Base-by-base conservation (phyloP, 1,284 basidiomycete species). In the Lentinula novae-zelandiae region DNA sequence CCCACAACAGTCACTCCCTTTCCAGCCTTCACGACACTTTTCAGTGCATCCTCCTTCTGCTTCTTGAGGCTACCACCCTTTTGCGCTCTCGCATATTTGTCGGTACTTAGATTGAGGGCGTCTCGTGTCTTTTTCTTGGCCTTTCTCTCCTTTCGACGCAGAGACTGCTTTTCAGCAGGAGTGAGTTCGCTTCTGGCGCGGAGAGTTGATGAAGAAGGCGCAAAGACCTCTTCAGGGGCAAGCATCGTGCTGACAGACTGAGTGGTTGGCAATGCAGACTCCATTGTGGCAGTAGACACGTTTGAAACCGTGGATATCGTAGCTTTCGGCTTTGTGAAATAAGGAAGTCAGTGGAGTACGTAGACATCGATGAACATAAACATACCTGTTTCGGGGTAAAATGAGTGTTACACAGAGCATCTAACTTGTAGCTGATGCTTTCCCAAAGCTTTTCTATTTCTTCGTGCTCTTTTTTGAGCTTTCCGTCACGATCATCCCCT, bases 401-500 rank as follows among this genome's bases (percentile, higher is more conserved):
- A 75, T 98, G 94, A 2, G 96, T 89, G 71, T 97, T 98, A 71
- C 90, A 93, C 48, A 99, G 78, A 6, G 96, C 95, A 75, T 99
- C 96, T 34, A 99, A 81, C 73, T 97, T 98, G 63, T 84, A 81
- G 65, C 89, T 94, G 46, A 99, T 89, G 50, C 84, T 83, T 62
- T 95, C 92, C 90, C 96, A 98, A 9, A 91, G 68, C 53, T 79
- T 77, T 62, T 90, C 87, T 57, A 99, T 87, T 71, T 93, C 93
- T 15, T 89, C 84, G 71, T 98, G 96, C 73, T 97, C 93, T 71
- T 93, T 90, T 68, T 82, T 80, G 33, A 99, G 79, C 73, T 94
- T 96, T 27, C 89, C 93, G 67, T 99, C 96, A 1, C 93, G 82
- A 67, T 95, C 92, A 66, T 95, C 90, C 2, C 77, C 76, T 9